Evolutionary conservation across 1,284 basidiomycete genomes (phyloP), one percentile per base, ranked within the genome.

Genomic region (Puccinia triticina): DNA sequence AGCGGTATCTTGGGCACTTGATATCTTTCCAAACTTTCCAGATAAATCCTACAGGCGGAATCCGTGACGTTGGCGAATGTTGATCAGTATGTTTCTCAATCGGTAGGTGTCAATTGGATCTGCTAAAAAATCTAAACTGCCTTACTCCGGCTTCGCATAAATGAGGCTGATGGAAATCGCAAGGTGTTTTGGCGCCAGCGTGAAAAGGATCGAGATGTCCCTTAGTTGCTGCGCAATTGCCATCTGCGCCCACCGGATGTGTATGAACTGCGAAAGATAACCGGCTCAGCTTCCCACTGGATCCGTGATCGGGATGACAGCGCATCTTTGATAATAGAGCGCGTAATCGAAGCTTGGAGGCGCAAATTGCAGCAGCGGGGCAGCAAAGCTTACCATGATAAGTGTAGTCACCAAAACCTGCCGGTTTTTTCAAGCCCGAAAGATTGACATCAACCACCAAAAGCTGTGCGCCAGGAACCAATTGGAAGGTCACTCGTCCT

Each of bases 21-120:
- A 66, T 61, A 77, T 64, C 61, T 48, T 67, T 26, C 77, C 77
- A 37, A 37, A 69, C 46, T 79, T 79, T 21, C 77, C 77, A 18
- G 77, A 67, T 46, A 79, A 43, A 57, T 79, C 77, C 77, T 79
- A 10, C 32, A 66, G 53, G 7, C 32, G 14, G 34, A 5, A 18
- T 23, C 48, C 32, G 53, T 18, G 59, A 43, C 40, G 34, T 34
- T 43, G 1, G 14, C 3, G 48, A 32, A 67, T 64, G 10, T 26
- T 23, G 29, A 34, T 34, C 48, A 61, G 26, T 61, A 32, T 12
- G 59, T 61, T 61, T 48, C 40, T n/a, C 26, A 21, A 48, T 26
- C 16, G 12, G 46, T 43, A 50, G 67, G 46, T 61, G 26, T 32
- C 67, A n/a, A 46, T 71, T 26, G 21, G 5, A 29, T 37, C 14